Evolutionary conservation across 2,329 filamentous ascomycete genomes (phyloP).

Genomic region (Lasiodiplodia sp.): DNA sequence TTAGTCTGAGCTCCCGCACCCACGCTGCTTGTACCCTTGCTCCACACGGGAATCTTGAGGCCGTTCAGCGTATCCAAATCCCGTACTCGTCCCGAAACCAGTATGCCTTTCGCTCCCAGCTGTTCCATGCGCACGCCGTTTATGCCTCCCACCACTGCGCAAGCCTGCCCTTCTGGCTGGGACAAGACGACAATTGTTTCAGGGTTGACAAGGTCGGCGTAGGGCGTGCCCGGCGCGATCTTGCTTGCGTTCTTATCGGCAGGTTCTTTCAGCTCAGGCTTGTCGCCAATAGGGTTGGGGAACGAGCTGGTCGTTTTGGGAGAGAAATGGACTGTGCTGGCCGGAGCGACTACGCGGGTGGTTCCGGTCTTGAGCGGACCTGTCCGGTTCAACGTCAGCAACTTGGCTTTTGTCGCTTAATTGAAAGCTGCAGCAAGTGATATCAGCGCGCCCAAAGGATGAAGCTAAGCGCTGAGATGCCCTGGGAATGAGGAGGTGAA

Average conservation of each 20-base stretch:
- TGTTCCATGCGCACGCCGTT: conserved; percentile 74
- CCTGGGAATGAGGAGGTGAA: background rate
- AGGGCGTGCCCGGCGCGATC: conserved; percentile 68
- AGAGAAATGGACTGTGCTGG: conserved; percentile 70
- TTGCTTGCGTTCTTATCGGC: conserved; percentile 48
- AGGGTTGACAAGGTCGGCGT: conserved; percentile 69
- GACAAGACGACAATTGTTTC: conserved; percentile 71
- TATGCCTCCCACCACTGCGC: conserved; percentile 78
- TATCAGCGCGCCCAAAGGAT: background rate
- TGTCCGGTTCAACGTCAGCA: conserved; percentile 28
- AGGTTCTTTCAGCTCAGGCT: conserved; percentile 17
- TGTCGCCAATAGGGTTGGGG: conserved; percentile 13
- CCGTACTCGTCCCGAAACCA: conserved; percentile 73
- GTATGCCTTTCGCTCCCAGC: conserved; percentile 65
- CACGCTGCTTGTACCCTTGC: conserved; percentile 63
- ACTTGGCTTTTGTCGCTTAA: background rate
- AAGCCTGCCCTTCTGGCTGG: conserved; percentile 70
- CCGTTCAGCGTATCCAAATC: conserved; percentile 68
- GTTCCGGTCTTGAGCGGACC: conserved; percentile 39
- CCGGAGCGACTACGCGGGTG: conserved; percentile 57
- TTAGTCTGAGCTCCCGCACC: conserved; percentile 64
- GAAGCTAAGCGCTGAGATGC: background rate
- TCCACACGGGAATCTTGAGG: conserved; percentile 61
- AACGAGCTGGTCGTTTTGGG: conserved; percentile 59
- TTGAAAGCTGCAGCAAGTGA: background rate